phyloP scores from a whole-genome alignment of 805 yeast species.

The Teunomyces stri region DNA sequence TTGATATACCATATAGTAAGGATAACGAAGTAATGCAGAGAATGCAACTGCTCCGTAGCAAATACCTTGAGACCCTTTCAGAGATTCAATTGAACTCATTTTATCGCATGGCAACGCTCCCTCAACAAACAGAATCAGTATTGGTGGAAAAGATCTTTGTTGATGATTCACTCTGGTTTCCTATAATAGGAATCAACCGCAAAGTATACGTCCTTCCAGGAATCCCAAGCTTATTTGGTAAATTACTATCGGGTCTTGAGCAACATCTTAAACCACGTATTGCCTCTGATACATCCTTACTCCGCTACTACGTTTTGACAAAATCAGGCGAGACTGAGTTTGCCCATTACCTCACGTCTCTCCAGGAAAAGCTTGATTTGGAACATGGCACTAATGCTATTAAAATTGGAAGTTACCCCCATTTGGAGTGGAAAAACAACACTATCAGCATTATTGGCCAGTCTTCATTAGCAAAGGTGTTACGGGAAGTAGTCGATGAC shows the following conservation, averaged over 20 bases:
- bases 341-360: constrained; percentile 57
- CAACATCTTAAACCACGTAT: constrained; percentile 31
- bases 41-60: constrained; percentile 52
- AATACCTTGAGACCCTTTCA: constrained; percentile 29
- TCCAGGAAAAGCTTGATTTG: constrained; percentile 42
- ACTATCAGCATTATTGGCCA: constrained; percentile 77
- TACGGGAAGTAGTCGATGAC: constrained; percentile 46
- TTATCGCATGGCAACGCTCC: constrained; percentile 78
- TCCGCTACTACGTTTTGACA: constrained; percentile 63
- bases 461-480: constrained; percentile 23
- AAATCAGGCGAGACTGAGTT: constrained; percentile 58
- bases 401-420: constrained; percentile 87
- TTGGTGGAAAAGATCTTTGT: constrained; percentile 42
- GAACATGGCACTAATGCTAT: constrained; percentile 35
- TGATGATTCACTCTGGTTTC: constrained; percentile 72
- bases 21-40: constrained; percentile 57
- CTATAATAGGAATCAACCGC: constrained; percentile 65
- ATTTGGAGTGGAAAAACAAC: constrained; percentile 56
- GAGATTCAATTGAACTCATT: constrained; percentile 56
- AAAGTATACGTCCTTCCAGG: constrained; percentile 80
- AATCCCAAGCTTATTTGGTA: constrained; percentile 69
- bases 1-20: constrained; percentile 45
- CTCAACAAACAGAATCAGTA: constrained; percentile 37
- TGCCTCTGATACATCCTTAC: constrained; percentile 11
- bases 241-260: constrained; percentile 47